Evolutionary conservation across 2,329 filamentous ascomycete species (phyloP).

Genomic region (Aspergillus hiratsukae): DNA sequence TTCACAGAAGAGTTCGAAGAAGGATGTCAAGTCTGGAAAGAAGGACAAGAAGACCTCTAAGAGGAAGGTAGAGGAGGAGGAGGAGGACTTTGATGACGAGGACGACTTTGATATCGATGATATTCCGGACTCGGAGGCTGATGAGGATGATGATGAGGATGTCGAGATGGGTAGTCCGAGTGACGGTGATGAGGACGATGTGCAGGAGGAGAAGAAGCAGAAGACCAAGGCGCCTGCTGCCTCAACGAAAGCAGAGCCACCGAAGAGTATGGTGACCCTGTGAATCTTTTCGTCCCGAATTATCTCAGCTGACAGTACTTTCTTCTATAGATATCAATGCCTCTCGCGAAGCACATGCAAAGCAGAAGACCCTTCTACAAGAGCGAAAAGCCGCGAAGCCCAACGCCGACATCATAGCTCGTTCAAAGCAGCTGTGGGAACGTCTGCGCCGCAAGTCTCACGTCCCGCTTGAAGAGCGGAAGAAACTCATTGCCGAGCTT

Average conservation of each 20-base stretch:
- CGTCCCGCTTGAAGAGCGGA: constrained; percentile 82
- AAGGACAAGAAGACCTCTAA: constrained; percentile 30
- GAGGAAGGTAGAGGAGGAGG: constrained; percentile 34
- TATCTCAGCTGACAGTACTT: constrained; percentile 11
- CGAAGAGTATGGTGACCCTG: constrained; percentile 26
- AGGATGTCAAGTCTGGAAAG: constrained; percentile 29
- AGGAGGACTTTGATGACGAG: constrained; percentile 47
- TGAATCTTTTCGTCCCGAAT: constrained; percentile 7
- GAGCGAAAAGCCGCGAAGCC: constrained; percentile 93
- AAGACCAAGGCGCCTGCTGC: constrained; percentile 15
- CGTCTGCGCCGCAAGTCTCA: constrained; percentile 87
- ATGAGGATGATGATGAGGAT: constrained; percentile 49
- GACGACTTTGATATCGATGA: constrained; percentile 55
- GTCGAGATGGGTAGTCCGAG: constrained; percentile 35
- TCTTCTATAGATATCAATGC: constrained; percentile 58
- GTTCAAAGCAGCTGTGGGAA: constrained; percentile 97
- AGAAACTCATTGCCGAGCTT: constrained; percentile 80
- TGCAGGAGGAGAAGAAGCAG: constrained; percentile 21
- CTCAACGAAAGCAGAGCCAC: constrained; percentile 10
- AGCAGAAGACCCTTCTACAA: constrained; percentile 81
- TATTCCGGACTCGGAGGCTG: constrained; percentile 41
- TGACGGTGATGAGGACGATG: constrained; percentile 33
- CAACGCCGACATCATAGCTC: constrained; percentile 79
- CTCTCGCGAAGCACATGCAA: constrained; percentile 80
- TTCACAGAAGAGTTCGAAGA: constrained; percentile 21